Evolutionary conservation across 2,329 filamentous ascomycete species (phyloP), one percentile per base, ranked within the genome.

Genomic region (Basipetospora chlamydospora): DNA sequence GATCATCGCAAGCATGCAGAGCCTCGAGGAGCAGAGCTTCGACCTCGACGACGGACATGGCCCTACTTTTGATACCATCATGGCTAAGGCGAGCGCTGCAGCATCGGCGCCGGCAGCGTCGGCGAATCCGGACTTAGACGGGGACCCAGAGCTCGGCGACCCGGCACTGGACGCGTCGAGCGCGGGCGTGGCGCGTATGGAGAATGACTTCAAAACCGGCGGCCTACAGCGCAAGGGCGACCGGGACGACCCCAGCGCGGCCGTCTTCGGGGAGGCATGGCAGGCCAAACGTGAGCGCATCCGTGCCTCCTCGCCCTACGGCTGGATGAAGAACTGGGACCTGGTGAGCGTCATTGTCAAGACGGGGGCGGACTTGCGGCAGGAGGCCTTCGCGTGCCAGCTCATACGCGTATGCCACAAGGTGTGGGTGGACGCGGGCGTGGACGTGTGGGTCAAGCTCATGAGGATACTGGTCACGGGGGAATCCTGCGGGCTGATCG

Each of bases 1-100:
- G 57, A 90, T 90, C 44, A 90, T 90, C 47, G 83, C 83, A 3
- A 88, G 82, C 54, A 90, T 90, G 84, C 83, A 90, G 53, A 85
- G 71, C 45, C 60, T 90, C 7, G 83, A 90, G 54, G 84, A 90
- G 54, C 80, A 88, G 53, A 87, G 77, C 51, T 90, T 90, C 47
- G 76, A 85, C 34, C 59, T 73, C 3, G 80, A 86, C 43, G 80
- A 86, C 34, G 62, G 63, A n/a, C 69, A 75, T 41, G 68, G 73
- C 0, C 80, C 82, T 13, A 87, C 78, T 0, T 88, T 90, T 46
- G 83, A 88, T 46, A 75, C 73, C 39, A 88, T 90, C 49, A 85
- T 90, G 57, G 80, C 80, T 17, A 80, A 80, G 49, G 69, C 77
- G 10, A 74, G 67, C 42, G 68, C 70, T 6, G 60, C 68, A 5